A percentile compares a stretch with the other conserved stretches of the same genome.
Conservation (phyloP, 192 early-diverging fungal genomes). For the Backusella westeae region DNA sequence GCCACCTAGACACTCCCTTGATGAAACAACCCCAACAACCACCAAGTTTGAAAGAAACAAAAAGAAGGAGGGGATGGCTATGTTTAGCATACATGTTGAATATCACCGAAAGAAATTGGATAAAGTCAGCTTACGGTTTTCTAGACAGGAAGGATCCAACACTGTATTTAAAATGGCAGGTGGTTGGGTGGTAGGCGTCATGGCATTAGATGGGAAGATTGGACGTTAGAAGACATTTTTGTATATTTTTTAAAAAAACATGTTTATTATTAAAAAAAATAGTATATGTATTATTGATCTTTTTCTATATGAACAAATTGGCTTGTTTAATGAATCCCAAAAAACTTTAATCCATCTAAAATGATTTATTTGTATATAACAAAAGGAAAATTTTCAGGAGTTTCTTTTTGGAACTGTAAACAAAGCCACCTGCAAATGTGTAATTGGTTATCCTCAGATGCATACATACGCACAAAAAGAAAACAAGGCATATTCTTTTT, state of each 20-base stretch:
- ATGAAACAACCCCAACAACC: background rate
- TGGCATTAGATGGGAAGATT: slow-evolving; percentile 11
- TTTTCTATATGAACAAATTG: background rate
- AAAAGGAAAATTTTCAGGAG: background rate
- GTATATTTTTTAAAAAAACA: background rate
- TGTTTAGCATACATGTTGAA: slow-evolving; percentile 19
- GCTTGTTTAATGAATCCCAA: background rate
- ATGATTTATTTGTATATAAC: background rate
- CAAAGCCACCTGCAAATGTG: background rate
- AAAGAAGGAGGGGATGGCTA: slow-evolving; percentile 14
- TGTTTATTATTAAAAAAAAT: slow-evolving; percentile 1
- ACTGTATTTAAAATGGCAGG: slow-evolving; percentile 21
- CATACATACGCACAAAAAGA: no score
- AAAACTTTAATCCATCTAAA: background rate
- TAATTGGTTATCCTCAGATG: background rate
- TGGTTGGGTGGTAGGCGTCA: slow-evolving; percentile 5
- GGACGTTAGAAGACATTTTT: background rate
- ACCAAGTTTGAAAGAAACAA: background rate
- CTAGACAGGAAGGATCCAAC: slow-evolving; percentile 18
- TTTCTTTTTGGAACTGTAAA: background rate
- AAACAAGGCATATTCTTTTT: background rate
- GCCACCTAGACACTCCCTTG: background rate
- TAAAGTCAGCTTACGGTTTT: slow-evolving; percentile 11
- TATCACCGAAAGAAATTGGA: background rate
- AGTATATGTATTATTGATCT: background rate